phyloP scores from a whole-genome alignment of 2,329 filamentous ascomycete species.

The Venturia effusa region DNA sequence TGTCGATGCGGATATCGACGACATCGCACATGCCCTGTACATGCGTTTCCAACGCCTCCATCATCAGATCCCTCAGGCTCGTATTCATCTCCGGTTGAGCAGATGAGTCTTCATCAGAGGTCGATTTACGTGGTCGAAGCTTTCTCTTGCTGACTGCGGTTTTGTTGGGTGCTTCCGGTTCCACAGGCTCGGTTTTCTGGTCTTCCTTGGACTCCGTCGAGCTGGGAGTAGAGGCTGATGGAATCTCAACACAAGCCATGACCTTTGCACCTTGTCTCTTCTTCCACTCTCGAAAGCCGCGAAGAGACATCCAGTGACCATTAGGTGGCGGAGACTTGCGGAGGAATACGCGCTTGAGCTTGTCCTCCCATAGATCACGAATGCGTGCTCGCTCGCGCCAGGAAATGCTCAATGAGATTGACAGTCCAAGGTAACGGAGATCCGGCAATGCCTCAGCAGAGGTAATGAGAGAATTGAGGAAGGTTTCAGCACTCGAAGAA shows the following conservation, averaged over 20 bases:
- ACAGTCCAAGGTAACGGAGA: slow-evolving; percentile 61
- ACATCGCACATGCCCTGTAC: slow-evolving; percentile 60
- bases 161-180: background rate
- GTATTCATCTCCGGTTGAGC: background rate
- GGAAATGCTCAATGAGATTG: slow-evolving; percentile 63
- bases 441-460: slow-evolving; percentile 54
- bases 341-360: slow-evolving; percentile 56
- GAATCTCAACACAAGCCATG: slow-evolving; percentile 10
- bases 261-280: slow-evolving; percentile 13
- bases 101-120: background rate
- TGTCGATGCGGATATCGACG: slow-evolving; percentile 64
- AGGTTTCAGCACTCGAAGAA: slow-evolving; percentile 57
- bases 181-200: slow-evolving; percentile 17
- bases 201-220: slow-evolving; percentile 25
- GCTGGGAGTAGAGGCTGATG: background rate
- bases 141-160: background rate
- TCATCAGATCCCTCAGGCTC: slow-evolving; percentile 13
- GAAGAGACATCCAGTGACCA: slow-evolving; percentile 30
- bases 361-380: slow-evolving; percentile 65
- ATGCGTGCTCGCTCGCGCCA: slow-evolving; percentile 79
- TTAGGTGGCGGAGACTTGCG: slow-evolving; percentile 36
- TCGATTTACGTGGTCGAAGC: slow-evolving; percentile 7
- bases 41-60: slow-evolving; percentile 23
- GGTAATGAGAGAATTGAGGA: slow-evolving; percentile 69
- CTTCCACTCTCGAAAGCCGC: slow-evolving; percentile 32